Evolutionary conservation across 371 early-diverging fungal species (phyloP).

Genomic region (Conidiobolus incongruus): DNA sequence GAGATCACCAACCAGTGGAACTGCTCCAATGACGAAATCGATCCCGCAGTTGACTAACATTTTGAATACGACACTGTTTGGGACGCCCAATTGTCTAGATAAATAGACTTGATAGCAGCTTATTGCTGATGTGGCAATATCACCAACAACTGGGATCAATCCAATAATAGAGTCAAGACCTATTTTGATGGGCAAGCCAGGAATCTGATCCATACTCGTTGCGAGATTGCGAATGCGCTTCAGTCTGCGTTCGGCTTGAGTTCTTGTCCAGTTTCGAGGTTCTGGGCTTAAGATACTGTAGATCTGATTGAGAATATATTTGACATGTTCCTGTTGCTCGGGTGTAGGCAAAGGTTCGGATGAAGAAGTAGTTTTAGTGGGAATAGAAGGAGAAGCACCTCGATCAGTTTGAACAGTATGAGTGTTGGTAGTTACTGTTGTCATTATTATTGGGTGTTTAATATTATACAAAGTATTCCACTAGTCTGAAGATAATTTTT

Average conservation of each 20-base stretch:
- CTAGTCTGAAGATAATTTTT: no score
- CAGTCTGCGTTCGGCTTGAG: background rate
- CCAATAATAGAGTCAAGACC: conserved; percentile 7
- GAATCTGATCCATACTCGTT: conserved; percentile 6
- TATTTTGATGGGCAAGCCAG: conserved; percentile 4
- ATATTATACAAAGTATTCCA: no score
- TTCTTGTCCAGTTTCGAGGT: background rate
- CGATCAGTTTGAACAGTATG: no score
- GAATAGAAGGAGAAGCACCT: no score
- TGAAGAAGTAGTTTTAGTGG: no score
- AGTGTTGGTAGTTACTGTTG: no score
- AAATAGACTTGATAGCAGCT: conserved; percentile 5
- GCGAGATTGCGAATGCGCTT: background rate
- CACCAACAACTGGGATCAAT: conserved; percentile 7
- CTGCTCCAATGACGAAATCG: conserved; percentile 4
- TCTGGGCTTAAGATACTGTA: no score
- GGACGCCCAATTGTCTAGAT: background rate
- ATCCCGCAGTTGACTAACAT: conserved; percentile 4
- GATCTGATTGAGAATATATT: no score
- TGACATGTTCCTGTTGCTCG: no score
- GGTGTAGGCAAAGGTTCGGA: no score
- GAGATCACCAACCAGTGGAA: conserved; percentile 6
- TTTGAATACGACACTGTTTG: background rate
- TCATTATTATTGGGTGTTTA: no score
- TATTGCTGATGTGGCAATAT: no score